These are phyloP conservation scores for Phytophthora foliorum DNA, from an alignment of 352 stramenopile genomes.

Conservation along the genomic window DNA sequence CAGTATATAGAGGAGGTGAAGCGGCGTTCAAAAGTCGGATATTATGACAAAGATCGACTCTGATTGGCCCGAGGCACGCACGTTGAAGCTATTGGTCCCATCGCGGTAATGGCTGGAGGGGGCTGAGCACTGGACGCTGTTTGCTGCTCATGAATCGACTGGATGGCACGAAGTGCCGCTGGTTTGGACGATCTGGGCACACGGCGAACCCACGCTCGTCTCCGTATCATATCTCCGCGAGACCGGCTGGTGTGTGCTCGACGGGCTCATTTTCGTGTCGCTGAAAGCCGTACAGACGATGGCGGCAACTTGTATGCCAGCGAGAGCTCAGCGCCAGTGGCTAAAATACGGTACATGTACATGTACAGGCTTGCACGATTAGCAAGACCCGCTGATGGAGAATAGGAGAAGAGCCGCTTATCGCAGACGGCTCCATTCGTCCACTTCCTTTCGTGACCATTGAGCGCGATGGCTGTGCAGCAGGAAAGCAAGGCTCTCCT, in stretches of 20 bases:
- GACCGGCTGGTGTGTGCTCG: slow-evolving; percentile 15
- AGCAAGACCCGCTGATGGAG: background rate
- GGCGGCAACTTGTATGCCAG: background rate
- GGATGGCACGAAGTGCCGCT: slow-evolving; percentile 1
- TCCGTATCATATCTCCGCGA: slow-evolving; percentile 6
- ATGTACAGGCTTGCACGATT: slow-evolving; percentile 3
- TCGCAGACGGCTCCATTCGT: slow-evolving; percentile 6
- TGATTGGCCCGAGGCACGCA: slow-evolving; percentile 25
- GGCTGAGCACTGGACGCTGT: no score
- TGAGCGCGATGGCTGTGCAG: slow-evolving; percentile 21
- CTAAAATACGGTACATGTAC: background rate
- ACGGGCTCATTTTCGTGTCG: slow-evolving; percentile 11
- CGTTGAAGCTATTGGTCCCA: slow-evolving; percentile 15
- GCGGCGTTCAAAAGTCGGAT: background rate
- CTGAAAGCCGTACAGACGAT: slow-evolving; percentile 13
- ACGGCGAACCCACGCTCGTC: background rate
- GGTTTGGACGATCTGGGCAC: slow-evolving; percentile 2
- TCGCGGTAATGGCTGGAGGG: no score
- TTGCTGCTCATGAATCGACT: slow-evolving; percentile 7
- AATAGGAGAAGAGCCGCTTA: background rate
- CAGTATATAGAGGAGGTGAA: slow-evolving; percentile 7
- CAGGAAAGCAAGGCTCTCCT: slow-evolving; percentile 29
- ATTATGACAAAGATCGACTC: slow-evolving; percentile 1
- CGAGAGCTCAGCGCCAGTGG: background rate
- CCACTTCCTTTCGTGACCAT: background rate